Conservation (phyloP, 2,329 filamentous ascomycete genomes). For the Hypoxylon sp. region DNA sequence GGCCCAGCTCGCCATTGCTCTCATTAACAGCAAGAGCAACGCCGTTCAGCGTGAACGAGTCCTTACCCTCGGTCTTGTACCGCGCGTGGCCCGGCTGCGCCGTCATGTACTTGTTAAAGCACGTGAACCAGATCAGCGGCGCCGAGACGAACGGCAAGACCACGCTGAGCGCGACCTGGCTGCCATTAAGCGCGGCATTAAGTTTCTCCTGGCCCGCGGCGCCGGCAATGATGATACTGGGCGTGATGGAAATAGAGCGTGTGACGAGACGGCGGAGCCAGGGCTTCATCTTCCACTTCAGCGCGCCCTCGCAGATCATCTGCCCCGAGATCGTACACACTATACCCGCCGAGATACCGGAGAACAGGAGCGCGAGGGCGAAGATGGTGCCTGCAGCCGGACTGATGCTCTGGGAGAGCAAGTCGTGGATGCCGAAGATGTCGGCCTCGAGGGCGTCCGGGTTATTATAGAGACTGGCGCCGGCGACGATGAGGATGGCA, state of each 20-base stretch:
- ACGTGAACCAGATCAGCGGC: conserved; percentile 89
- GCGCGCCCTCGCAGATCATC: conserved; percentile 87
- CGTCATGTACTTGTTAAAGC: conserved; percentile 84
- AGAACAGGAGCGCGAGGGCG: conserved; percentile 83
- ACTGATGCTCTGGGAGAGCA: conserved; percentile 78
- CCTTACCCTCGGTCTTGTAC: conserved; percentile 53
- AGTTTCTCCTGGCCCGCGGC: conserved; percentile 81
- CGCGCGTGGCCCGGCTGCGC: conserved; percentile 66
- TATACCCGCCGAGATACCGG: conserved; percentile 85
- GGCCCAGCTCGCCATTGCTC: conserved; percentile 34
- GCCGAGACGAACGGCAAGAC: conserved; percentile 87
- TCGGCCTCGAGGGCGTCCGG: conserved; percentile 76
- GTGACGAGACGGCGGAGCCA: conserved; percentile 87
- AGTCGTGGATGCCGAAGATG: conserved; percentile 84
- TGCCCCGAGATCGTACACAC: conserved; percentile 92
- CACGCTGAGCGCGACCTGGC: conserved; percentile 83
- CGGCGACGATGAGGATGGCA: conserved; percentile 85
- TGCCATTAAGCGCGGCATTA: conserved; percentile 79
- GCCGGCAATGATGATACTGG: conserved; percentile 85
- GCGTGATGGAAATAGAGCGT: conserved; percentile 83
- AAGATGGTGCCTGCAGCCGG: conserved; percentile 87
- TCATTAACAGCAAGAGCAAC: conserved; percentile 7
- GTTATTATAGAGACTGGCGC: conserved; percentile 78
- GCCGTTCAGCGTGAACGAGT: conserved; percentile 33
- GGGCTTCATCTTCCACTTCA: conserved; percentile 80